Conservation (phyloP, 306 rosid genomes). For the Sesbania bispinosa region DNA sequence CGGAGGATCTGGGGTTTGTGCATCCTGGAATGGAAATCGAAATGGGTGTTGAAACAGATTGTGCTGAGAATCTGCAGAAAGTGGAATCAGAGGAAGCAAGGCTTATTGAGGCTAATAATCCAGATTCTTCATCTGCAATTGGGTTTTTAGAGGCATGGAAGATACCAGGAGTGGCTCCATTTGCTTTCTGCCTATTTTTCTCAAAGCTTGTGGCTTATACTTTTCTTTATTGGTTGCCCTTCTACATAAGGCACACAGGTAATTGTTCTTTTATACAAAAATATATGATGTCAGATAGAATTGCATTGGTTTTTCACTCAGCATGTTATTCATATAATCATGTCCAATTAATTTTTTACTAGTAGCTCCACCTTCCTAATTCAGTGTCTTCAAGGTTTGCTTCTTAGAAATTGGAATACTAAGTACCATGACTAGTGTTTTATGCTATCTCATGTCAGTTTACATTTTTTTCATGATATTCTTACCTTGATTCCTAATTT, state of each 20-base stretch:
- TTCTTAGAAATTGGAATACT: slow-evolving; percentile 1
- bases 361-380: background rate
- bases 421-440: background rate
- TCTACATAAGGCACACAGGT: slow-evolving; percentile 79
- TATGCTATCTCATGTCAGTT: too few relatives aligned
- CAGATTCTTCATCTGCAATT: slow-evolving; percentile 61
- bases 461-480: background rate
- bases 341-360: background rate
- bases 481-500: background rate
- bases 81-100: slow-evolving; percentile 66
- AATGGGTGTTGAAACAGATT: slow-evolving; percentile 41
- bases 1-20: slow-evolving; percentile 61
- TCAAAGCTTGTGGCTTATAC: slow-evolving; percentile 94
- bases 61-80: slow-evolving; percentile 32
- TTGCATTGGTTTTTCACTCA: background rate
- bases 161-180: slow-evolving; percentile 84
- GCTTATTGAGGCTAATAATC: slow-evolving; percentile 40
- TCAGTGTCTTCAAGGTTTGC: background rate
- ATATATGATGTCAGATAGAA: slow-evolving; percentile 17
- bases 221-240: slow-evolving; percentile 89
- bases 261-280: background rate
- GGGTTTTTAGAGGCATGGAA: slow-evolving; percentile 96
- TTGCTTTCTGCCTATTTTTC: slow-evolving; percentile 83
- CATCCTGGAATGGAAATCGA: slow-evolving; percentile 46
- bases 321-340: background rate